Evolutionary conservation across 2,329 filamentous ascomycete species (phyloP), one percentile per base, ranked within the genome.

Genomic region (Pseudogymnoascus sp.): DNA sequence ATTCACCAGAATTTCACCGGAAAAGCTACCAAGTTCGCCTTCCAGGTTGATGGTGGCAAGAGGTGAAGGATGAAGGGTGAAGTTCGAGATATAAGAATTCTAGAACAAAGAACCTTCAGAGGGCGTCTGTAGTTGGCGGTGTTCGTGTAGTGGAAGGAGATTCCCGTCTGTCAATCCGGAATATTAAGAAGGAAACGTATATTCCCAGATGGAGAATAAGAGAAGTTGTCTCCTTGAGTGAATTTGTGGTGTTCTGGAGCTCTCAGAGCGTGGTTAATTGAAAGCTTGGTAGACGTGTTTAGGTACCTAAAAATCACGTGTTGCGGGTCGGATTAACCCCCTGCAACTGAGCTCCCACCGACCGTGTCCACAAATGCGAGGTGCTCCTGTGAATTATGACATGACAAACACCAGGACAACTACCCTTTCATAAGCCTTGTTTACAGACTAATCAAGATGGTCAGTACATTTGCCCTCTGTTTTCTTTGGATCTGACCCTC

Each of bases 381-480:
- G 49, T 55, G 28, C n/a, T 55, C 28, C 49, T 55, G 16, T 55
- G 23, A 55, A 55, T 33, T 14, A 55, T 28, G 49, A 33, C 49
- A 19, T 30, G 49, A 33, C 49, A 55, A 55, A 55, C 49, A 55
- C 28, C 28, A 55, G 49, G 49, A 55, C 49, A 35, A 35, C 49
- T 35, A 28, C 49, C 49, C 12, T 33, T 55, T 33, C 16, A 55
- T 55, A 55, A 55, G 49, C 49, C 49, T 55, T 22, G 49, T 55
- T 55, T 22, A 55, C 49, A 55, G 49, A 55, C 49, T 55, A 55
- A 55, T 55, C 49, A 55, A 55, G 49, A 55, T 55, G 49, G 49
- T 55, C 28, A 55, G 49, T 55, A 9, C 35, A 55, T 33, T 14
- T 19, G n/a, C n/a, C 16, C 16, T 35, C 22, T n/a, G 28, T 35